Conservation (phyloP, 345 rosid species). For the Viola odorata region DNA sequence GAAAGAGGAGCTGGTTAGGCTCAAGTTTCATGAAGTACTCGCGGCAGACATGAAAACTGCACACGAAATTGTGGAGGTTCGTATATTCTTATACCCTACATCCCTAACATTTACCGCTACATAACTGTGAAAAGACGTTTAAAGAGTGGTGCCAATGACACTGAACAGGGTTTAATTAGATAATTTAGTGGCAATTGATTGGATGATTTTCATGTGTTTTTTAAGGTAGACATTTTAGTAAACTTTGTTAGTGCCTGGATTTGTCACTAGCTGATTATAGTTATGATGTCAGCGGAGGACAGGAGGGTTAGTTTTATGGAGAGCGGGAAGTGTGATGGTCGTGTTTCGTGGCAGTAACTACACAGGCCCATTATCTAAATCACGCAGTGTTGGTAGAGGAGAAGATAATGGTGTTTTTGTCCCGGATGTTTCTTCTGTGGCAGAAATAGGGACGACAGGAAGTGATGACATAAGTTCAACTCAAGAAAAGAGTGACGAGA, state of each 20-base stretch:
- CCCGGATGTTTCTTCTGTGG: slow-evolving; percentile 66
- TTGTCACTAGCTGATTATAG: slow-evolving; percentile 28
- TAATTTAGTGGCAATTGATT: too few species aligned
- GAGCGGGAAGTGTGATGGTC: slow-evolving; percentile 96
- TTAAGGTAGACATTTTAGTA: background rate
- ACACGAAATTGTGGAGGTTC: slow-evolving; percentile 88
- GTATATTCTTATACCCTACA: too few species aligned
- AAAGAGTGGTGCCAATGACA: background rate
- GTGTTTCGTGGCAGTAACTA: slow-evolving; percentile 80
- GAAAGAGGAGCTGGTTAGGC: slow-evolving; percentile 85
- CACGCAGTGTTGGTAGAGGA: slow-evolving; percentile 29
- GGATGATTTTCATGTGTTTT: too few species aligned
- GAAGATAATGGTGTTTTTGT: slow-evolving; percentile 56
- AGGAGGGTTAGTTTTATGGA: slow-evolving; percentile 91
- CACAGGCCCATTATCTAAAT: slow-evolving; percentile 54
- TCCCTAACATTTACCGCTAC: too few species aligned
- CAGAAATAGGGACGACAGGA: slow-evolving; percentile 17
- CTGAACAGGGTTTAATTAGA: background rate
- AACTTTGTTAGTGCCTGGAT: background rate
- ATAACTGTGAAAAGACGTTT: background rate
- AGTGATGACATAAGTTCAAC: slow-evolving; percentile 24
- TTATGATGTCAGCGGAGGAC: slow-evolving; percentile 82
- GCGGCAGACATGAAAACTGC: slow-evolving; percentile 94
- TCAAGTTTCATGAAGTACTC: slow-evolving; percentile 90
- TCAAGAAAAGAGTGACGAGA: slow-evolving; percentile 35